Percentiles rank a stretch among this genome's conserved stretches.
phyloP scores from a whole-genome alignment of 2,329 filamentous ascomycete species.

The Cercospora sp. region DNA sequence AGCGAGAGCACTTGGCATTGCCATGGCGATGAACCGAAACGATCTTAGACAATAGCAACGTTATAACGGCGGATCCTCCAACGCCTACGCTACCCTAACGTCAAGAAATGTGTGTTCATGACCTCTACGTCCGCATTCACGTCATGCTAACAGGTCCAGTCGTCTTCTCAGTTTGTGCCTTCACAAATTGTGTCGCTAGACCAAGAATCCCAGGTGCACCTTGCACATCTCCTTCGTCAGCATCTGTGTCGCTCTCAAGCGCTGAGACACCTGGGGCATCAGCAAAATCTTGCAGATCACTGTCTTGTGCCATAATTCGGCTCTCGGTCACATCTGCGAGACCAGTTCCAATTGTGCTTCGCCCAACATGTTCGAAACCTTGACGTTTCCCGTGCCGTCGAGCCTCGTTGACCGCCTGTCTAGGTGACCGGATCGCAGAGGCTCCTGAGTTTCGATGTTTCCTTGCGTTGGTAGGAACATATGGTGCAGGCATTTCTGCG shows the following conservation, averaged over 20 bases:
- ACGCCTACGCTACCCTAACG: not conserved
- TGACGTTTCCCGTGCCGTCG: slow-evolving; percentile 1
- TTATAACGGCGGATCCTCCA: not conserved
- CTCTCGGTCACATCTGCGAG: slow-evolving; percentile 43
- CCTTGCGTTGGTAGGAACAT: slow-evolving; percentile 3
- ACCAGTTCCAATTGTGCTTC: not conserved
- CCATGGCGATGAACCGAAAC: not conserved
- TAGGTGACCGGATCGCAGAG: slow-evolving; percentile 24
- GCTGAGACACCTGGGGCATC: slow-evolving; percentile 34
- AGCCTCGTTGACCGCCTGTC: slow-evolving; percentile 4
- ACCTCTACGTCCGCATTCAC: not conserved
- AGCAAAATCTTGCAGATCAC: slow-evolving; percentile 58
- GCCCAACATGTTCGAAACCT: slow-evolving; percentile 5
- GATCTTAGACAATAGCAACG: not conserved
- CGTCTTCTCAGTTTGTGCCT: slow-evolving; percentile 56
- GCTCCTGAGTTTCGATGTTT: slow-evolving; percentile 13
- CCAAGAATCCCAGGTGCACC: slow-evolving; percentile 59
- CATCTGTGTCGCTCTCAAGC: slow-evolving; percentile 40
- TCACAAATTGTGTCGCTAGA: slow-evolving; percentile 66
- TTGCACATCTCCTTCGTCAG: slow-evolving; percentile 49
- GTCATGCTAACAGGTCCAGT: slow-evolving; percentile 26
- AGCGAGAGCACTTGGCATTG: slow-evolving; percentile 2
- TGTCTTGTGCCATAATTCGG: slow-evolving; percentile 52
- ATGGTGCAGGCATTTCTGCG: not conserved
- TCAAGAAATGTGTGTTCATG: not conserved